phyloP scores from a whole-genome alignment of 768 basidiomycete species.

The Tubosaeta sp. region DNA sequence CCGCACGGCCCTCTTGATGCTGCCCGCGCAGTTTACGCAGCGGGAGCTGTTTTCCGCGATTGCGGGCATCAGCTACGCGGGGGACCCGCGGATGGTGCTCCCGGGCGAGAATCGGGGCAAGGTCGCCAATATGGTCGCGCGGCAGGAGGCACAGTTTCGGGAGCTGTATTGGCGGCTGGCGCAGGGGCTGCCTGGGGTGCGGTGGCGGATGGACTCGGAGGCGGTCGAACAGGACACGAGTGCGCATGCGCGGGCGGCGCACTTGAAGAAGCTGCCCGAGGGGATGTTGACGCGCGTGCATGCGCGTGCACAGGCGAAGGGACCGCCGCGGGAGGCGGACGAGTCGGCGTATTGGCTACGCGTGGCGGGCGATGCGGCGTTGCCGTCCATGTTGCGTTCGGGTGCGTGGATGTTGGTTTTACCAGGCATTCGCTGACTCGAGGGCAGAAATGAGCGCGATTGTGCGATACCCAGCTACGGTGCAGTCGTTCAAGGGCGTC shows the following conservation, averaged over 20 bases:
- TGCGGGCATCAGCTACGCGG: constrained; percentile 79
- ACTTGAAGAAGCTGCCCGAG: constrained; percentile 75
- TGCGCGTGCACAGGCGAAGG: constrained; percentile 26
- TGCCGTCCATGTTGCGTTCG: constrained; percentile 49
- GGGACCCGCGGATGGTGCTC: constrained; percentile 91
- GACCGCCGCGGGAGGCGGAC: constrained; percentile 50
- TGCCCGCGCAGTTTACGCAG: constrained; percentile 81
- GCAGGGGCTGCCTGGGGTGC: constrained; percentile 73
- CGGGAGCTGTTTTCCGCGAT: constrained; percentile 80
- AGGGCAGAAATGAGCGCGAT: constrained; percentile 66
- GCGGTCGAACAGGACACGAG: constrained; percentile 72
- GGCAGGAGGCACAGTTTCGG: constrained; percentile 78
- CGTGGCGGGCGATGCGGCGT: constrained; percentile 59
- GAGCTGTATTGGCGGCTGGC: constrained; percentile 82
- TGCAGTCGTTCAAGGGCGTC: constrained; percentile 83
- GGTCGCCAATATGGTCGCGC: constrained; percentile 87
- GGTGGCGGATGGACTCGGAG: constrained; percentile 53
- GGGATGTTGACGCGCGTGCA: constrained; percentile 57
- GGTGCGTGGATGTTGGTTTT: constrained; percentile 36
- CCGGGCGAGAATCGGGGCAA: constrained; percentile 94
- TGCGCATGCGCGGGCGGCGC: constrained; percentile 62
- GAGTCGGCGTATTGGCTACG: constrained; percentile 73
- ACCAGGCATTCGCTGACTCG: too few species aligned
- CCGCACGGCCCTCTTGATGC: constrained; percentile 82
- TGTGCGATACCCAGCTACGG: constrained; percentile 77